Percentiles rank a stretch among this genome's conserved stretches.
These are phyloP conservation scores for Eimeria necatrix DNA, from an alignment of 169 alveolate genomes.

Conservation along the genomic window DNA sequence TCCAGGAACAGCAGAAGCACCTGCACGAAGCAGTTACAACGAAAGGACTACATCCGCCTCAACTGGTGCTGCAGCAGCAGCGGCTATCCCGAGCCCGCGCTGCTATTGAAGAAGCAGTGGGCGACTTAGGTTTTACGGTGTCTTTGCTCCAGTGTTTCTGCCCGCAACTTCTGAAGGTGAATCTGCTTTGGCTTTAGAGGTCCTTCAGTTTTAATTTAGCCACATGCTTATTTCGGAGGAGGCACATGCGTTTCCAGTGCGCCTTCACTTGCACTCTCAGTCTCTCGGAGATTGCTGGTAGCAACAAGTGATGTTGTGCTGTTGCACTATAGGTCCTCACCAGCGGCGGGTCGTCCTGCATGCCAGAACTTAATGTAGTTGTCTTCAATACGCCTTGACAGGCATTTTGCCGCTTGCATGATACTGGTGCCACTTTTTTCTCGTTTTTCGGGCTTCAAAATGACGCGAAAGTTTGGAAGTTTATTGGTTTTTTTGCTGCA, in stretches of 20 bases:
- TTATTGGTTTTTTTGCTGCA: background rate
- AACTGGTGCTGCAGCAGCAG: constrained; percentile 72
- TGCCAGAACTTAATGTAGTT: background rate
- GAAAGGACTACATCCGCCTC: constrained; percentile 47
- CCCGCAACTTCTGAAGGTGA: constrained; percentile 42
- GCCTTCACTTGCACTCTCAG: background rate
- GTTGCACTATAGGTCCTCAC: too few species aligned
- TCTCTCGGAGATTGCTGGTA: background rate
- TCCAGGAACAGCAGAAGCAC: constrained; percentile 48
- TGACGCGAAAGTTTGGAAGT: too few species aligned
- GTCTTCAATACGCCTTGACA: too few species aligned
- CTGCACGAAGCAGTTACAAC: constrained; percentile 26
- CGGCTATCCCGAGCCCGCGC: constrained; percentile 72
- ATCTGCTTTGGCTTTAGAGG: background rate
- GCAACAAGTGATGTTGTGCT: too few species aligned
- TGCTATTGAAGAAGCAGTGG: constrained; percentile 68
- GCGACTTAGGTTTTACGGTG: constrained; percentile 63
- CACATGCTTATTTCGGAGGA: background rate
- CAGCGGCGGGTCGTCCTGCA: background rate
- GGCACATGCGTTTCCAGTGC: background rate
- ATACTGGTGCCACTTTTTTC: background rate
- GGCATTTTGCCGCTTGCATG: background rate
- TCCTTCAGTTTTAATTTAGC: background rate
- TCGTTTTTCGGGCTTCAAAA: too few species aligned
- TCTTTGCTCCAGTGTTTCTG: constrained; percentile 56